Evolutionary conservation across 2,329 filamentous ascomycete genomes (phyloP).

Genomic region (Corniculantispora saksenae): DNA sequence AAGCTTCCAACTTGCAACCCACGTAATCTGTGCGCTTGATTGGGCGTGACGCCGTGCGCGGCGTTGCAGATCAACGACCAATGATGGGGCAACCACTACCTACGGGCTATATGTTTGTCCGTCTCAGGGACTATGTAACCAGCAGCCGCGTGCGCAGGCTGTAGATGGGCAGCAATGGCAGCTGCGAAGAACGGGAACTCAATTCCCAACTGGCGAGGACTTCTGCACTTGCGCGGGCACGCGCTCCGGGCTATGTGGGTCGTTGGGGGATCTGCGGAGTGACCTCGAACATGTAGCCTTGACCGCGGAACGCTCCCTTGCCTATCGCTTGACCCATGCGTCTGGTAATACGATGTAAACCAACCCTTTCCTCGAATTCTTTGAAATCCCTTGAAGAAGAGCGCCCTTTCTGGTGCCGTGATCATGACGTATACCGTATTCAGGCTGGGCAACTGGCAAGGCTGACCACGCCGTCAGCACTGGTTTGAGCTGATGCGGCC

Average conservation of each 20-base stretch:
- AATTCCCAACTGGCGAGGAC: not conserved
- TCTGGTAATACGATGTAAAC: not conserved
- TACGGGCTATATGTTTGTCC: not conserved
- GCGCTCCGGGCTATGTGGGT: not conserved
- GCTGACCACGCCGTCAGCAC: constrained; percentile 9
- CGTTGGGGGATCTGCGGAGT: not conserved
- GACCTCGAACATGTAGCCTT: not conserved
- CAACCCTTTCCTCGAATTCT: not conserved
- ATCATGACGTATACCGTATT: not conserved
- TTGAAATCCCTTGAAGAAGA: not conserved
- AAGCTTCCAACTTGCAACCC: not conserved
- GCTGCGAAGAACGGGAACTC: not conserved
- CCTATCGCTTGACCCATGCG: not conserved
- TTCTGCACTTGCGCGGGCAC: not conserved
- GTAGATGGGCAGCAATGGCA: not conserved
- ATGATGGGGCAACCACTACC: not conserved
- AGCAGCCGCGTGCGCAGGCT: not conserved
- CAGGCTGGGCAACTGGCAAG: not conserved
- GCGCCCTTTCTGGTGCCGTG: not conserved
- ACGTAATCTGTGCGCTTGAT: constrained; percentile 8
- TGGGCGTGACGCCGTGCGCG: not conserved
- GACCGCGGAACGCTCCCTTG: not conserved
- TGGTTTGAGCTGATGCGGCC: not conserved
- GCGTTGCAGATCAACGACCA: not conserved
- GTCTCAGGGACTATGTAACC: not conserved